Conservation (phyloP, 2,329 filamentous ascomycete genomes). For the Colletotrichum camelliae region DNA sequence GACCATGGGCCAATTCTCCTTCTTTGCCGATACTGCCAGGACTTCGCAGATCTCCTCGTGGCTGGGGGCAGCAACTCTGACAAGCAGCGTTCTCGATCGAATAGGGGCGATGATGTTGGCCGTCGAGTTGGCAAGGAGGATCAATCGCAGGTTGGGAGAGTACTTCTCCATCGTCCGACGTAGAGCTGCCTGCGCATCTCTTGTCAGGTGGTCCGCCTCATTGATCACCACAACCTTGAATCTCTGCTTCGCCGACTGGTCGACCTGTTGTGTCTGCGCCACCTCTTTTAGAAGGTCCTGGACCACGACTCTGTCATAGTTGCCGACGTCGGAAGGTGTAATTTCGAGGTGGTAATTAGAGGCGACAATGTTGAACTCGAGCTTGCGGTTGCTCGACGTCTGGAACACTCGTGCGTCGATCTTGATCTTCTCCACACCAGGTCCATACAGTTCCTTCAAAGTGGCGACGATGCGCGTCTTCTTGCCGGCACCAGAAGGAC, state of each 20-base stretch:
- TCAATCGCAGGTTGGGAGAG: constrained; percentile 90
- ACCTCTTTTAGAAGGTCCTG: constrained; percentile 98
- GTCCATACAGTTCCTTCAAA: constrained; percentile 91
- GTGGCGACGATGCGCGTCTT: constrained; percentile 97
- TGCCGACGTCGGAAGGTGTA: constrained; percentile 94
- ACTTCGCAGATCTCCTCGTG: constrained; percentile 84
- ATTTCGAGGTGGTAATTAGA: constrained; percentile 99
- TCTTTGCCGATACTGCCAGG: constrained; percentile 72
- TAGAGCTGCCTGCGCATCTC: constrained; percentile 94
- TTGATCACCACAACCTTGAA: constrained; percentile 99
- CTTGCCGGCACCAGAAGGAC: constrained; percentile 94
- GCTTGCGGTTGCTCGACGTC: constrained; percentile 92
- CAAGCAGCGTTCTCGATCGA: constrained; percentile 86
- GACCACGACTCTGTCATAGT: constrained; percentile 93
- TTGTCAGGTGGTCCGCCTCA: constrained; percentile 91
- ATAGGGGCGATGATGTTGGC: constrained; percentile 99
- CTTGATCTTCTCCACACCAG: constrained; percentile 99
- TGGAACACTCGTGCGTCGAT: constrained; percentile 98
- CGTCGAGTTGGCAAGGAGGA: constrained; percentile 92
- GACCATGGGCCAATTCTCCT: constrained; percentile 82
- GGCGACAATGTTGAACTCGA: constrained; percentile 98
- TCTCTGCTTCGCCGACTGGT: constrained; percentile 83
- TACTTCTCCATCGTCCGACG: constrained; percentile 99
- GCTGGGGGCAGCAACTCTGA: constrained; percentile 88
- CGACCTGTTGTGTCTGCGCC: constrained; percentile 98